Base-by-base conservation (phyloP, 768 basidiomycete species). In the Auriscalpium orientale region DNA sequence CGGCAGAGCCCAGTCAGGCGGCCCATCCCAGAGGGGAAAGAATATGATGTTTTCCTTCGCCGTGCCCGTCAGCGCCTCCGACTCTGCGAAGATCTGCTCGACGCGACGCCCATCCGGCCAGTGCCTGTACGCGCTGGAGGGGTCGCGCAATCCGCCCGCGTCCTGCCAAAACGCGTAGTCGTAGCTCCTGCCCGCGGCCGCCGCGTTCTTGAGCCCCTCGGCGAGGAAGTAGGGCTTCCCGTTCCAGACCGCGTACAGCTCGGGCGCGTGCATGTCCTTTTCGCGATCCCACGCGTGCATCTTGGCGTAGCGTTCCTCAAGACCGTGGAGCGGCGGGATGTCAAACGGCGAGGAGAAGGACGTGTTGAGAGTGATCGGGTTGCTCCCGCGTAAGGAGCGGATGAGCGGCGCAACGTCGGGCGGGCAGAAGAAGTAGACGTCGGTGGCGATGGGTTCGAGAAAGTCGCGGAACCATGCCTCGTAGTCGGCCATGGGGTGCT, bases 81-180 rank as follows among this genome's bases (percentile, higher is more conserved):
- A 76, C 33, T 71, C 63, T 18, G 70, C 51, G 71, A 74, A 81
- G 1, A 80, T 59, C 35, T 72, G 58, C 22, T 72, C 65, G 2
- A 81, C 70, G 13, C 77, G 67, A 11, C 34, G 56, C 4, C 67
- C 62, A 58, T 77, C 72, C 3, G 81, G 82, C 82, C 82, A 84
- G n/a, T 38, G 45, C 4, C 54, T 55, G 61, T 77, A 83, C 12
- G 57, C 56, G 65, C 82, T 79, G 1, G 68, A 61, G 4, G 28
- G 28, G 18, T 64, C 54, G 13, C 80, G 65, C 60, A 84, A 80
- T 57, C 78, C 77, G 8, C 78, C 80, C 2, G 81, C 79, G 58
- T 83, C 81, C 37, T 68, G 73, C 82, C 81, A 84, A 58, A 84
- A 83, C 1, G 74, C 78, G 65, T 79, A 83, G 21, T 79, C 74